Conservation (phyloP, 2,329 filamentous ascomycete species). For the Aureobasidium sp. region DNA sequence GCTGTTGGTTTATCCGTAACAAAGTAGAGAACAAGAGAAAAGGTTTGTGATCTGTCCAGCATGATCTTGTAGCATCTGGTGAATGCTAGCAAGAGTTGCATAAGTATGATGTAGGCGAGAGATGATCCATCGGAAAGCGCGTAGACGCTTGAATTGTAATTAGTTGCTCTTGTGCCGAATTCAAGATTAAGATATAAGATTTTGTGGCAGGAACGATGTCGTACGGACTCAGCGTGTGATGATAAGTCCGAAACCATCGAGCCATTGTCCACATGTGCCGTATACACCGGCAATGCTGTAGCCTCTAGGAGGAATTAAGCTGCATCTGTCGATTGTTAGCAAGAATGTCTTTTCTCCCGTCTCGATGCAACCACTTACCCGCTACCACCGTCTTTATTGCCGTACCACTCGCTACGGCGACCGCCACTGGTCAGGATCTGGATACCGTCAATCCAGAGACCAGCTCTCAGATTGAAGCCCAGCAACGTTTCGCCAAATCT, state of each 20-base stretch:
- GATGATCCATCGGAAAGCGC: too few relatives aligned
- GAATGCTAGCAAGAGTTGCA: background rate
- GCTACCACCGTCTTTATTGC: slow-evolving; percentile 71
- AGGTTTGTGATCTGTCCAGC: background rate
- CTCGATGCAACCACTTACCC: slow-evolving; percentile 53
- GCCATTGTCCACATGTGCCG: slow-evolving; percentile 71
- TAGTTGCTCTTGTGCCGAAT: background rate
- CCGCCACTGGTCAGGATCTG: slow-evolving; percentile 85
- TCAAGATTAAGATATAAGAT: background rate
- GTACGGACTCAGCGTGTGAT: slow-evolving; percentile 52
- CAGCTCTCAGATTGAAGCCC: slow-evolving; percentile 76
- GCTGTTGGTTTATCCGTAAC: background rate
- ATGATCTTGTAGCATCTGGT: background rate
- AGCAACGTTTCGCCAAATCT: slow-evolving; percentile 78
- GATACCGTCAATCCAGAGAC: slow-evolving; percentile 77
- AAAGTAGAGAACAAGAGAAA: background rate
- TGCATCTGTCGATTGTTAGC: slow-evolving; percentile 53
- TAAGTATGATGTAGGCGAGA: background rate
- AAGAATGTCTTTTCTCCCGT: background rate
- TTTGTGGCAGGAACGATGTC: background rate
- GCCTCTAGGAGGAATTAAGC: slow-evolving; percentile 78
- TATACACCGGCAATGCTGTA: slow-evolving; percentile 84
- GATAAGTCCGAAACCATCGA: slow-evolving; percentile 80
- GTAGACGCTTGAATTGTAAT: too few relatives aligned
- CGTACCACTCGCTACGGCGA: slow-evolving; percentile 78